A percentile compares a stretch with the other conserved stretches of the same genome.
Evolutionary conservation across 176 grass and related monocot species (phyloP).

Genomic region (Puya raimondii): DNA sequence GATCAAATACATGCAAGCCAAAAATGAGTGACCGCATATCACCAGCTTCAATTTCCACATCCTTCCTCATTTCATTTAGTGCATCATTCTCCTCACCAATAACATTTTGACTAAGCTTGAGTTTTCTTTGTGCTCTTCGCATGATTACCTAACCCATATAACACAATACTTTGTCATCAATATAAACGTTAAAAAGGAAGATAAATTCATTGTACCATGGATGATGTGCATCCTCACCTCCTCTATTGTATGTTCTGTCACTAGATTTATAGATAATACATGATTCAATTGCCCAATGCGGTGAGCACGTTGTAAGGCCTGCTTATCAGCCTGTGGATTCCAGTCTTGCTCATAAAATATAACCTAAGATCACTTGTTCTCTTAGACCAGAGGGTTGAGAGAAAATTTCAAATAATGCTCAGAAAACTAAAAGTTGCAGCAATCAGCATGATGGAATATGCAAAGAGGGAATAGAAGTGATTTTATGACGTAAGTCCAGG

Average conservation of each 20-base stretch:
- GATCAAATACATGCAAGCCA: constrained; percentile 64
- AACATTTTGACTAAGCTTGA: constrained; percentile 69
- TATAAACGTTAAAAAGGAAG: neutral
- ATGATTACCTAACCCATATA: constrained; percentile 62
- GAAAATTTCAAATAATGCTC: neutral
- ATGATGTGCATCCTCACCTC: constrained; percentile 45
- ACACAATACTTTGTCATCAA: constrained; percentile 13
- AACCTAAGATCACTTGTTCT: constrained; percentile 43
- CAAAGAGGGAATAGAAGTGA: constrained; percentile 2
- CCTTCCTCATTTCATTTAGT: constrained; percentile 32
- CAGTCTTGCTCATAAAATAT: constrained; percentile 99
- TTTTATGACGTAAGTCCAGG: too few relatives aligned
- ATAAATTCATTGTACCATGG: neutral
- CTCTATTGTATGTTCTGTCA: constrained; percentile 76
- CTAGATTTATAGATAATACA: constrained; percentile 87
- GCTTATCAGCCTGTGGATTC: constrained; percentile 96
- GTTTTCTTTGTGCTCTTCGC: constrained; percentile 90
- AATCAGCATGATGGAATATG: constrained; percentile 15
- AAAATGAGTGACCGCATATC: constrained; percentile 78
- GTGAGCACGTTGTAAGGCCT: constrained; percentile 89
- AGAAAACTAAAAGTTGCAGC: neutral
- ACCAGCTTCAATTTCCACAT: constrained; percentile 46
- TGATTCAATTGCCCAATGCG: constrained; percentile 95
- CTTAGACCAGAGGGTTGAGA: neutral
- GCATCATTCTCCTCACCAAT: constrained; percentile 40